phyloP scores from a whole-genome alignment of 495 filamentous ascomycete genomes.

The Aspergillus conjunctus region DNA sequence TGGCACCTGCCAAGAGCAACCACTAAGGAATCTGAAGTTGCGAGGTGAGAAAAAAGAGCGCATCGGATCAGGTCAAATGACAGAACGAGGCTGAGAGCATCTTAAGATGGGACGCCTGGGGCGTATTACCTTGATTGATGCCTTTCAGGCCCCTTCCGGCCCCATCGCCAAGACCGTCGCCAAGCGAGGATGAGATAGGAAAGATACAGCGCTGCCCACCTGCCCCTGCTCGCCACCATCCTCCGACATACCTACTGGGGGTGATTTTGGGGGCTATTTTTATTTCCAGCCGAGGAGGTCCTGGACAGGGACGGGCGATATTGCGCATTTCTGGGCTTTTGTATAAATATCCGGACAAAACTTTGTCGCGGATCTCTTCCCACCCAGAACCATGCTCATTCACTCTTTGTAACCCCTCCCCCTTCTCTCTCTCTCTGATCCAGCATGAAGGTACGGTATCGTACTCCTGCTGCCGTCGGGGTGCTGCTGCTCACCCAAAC shows the following conservation, averaged over 20 bases:
- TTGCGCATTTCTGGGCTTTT: not conserved
- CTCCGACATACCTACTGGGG: too few species aligned
- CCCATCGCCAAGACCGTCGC: not conserved
- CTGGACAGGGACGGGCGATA: not conserved
- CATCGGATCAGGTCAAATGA: not conserved
- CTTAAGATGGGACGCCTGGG: not conserved
- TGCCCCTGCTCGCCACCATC: not conserved
- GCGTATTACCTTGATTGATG: not conserved
- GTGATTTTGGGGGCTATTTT: not conserved
- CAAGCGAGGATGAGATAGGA: not conserved
- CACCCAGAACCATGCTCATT: not conserved
- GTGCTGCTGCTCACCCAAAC: not conserved
- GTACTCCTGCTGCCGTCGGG: not conserved
- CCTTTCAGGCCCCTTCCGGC: not conserved
- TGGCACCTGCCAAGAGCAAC: not conserved
- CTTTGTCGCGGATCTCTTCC: not conserved
- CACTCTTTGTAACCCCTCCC: not conserved
- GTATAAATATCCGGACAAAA: not conserved
- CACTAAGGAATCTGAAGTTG: not conserved
- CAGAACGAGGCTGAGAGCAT: not conserved
- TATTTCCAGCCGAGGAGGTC: too few species aligned
- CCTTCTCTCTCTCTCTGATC: not conserved
- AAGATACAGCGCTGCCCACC: not conserved
- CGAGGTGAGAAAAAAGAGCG: not conserved
- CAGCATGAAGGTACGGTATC: not conserved